Evolutionary conservation across 148 eudicot species (phyloP), one percentile per base, ranked within the genome.

Genomic region (Fagopyrum homotropicum): DNA sequence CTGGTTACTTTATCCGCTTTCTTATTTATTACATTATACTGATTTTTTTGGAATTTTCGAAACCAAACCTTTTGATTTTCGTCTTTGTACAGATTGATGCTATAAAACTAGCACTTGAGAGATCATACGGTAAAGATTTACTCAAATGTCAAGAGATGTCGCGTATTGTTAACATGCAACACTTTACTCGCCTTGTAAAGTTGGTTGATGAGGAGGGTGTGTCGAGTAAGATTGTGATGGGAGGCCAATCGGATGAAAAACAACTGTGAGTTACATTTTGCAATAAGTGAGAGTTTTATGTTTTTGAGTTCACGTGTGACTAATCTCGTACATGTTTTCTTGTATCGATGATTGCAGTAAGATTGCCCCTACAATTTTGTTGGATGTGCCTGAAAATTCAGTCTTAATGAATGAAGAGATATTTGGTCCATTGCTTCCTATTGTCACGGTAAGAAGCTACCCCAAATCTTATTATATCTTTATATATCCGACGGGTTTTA

Each of bases 381-480:
- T 89, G 80, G 89, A 89, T 72, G 83, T 81, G 78, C 89, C 91
- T 55, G 77, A 80, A 64, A 84, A 84, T 70, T 76, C 86, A 30
- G 57, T 48, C 63, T 73, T 88, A 73, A 89, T 88, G 94, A 77
- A 78, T 59, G 94, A 88, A 76, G 94, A 89, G 79, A 89, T 89
- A 74, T 89, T 89, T 79, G 94, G 94, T 15, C 94, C 93, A 57
- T 83, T 89, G 75, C 84, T 88, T 45, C 94, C 91, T 75, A 88
- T 90, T 57, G 73, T 90, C 60, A 84, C 93, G 14, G 91, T 88
- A 56, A 26, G 2, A 1, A 22, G 4, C 59, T 6, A 22, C 26
- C 26, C 12, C 4, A 44, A 70, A 9, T 12, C 48, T 70, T 22
- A 22, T 22, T 22, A 22, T 22, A 22, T 22, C 0, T 22, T 22